Evolutionary conservation across 2,329 filamentous ascomycete species (phyloP), one percentile per base, ranked within the genome.

Genomic region (Colletotrichum navitas): DNA sequence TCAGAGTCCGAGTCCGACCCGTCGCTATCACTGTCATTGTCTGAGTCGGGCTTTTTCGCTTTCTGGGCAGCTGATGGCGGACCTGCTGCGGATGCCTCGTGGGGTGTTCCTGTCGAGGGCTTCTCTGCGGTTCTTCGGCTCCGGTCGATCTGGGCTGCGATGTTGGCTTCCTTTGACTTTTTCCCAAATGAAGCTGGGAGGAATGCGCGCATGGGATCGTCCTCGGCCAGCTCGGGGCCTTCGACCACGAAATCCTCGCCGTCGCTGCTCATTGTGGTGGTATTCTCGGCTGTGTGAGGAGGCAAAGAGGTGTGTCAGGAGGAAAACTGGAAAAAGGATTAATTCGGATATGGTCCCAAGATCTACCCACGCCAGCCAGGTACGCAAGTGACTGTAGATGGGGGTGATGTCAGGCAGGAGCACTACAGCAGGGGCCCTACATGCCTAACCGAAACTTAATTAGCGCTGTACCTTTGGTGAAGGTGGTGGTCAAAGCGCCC

Each of bases 161-260:
- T 86, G 81, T 97, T 90, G 76, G 93, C 85, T 74, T 91, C 89
- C 76, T 89, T 91, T 47, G 90, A 87, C 79, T 93, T 92, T 80
- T 95, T 97, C 63, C 95, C 95, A 79, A 98, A 98, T 0, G 93
- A 90, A 2, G 91, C 86, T 0, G 95, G 95, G 72, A 98, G 83
- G 78, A 94, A 97, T 62, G 90, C 87, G 78, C 91, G 88, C 86
- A 95, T 88, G 51, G 91, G 90, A 74, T 94, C 92, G 78, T 94
- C 89, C 26, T 83, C 84, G 43, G 87, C 85, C 72, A 91, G 77
- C 43, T 85, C 84, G 24, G 87, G 85, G 32, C 78, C 82, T 76
- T 91, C 88, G 52, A 91, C 83, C 73, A 88, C 85, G 76, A 86
- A 84, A 58, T 91, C 89, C 63, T 90, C 88, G 76, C 88, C 87